These are phyloP conservation scores for Gloeopeniophorella convolvens DNA, from an alignment of 768 basidiomycete species.

Conservation along the genomic window DNA sequence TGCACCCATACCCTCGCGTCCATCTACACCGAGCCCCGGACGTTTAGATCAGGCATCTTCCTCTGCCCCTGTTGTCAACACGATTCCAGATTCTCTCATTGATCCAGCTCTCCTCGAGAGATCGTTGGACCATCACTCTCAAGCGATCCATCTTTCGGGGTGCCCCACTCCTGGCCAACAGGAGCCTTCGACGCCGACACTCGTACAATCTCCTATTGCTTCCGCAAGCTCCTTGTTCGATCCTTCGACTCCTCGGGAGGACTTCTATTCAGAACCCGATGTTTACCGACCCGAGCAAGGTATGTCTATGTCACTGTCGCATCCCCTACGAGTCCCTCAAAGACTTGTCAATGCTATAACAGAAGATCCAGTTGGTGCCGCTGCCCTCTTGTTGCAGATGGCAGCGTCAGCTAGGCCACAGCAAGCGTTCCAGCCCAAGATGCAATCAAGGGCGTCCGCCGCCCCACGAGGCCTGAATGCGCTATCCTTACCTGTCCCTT, in stretches of 20 bases:
- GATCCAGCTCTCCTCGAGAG: constrained; percentile 19
- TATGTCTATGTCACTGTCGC: constrained; percentile 6
- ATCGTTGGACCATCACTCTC: not conserved
- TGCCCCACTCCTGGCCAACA: constrained; percentile 20
- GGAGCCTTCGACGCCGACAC: constrained; percentile 12
- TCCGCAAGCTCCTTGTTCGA: constrained; percentile 22
- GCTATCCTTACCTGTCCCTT: not conserved
- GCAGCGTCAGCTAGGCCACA: not conserved
- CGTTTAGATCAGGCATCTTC: not conserved
- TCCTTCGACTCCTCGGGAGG: constrained; percentile 30
- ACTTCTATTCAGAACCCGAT: constrained; percentile 33
- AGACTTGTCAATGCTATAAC: constrained; percentile 4
- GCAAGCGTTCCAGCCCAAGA: constrained; percentile 13
- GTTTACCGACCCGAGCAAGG: constrained; percentile 23
- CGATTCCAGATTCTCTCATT: constrained; percentile 14
- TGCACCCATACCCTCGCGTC: constrained; percentile 44
- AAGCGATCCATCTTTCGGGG: not conserved
- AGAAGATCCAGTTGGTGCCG: constrained; percentile 23
- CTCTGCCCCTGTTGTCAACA: not conserved
- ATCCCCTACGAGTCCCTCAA: constrained; percentile 5
- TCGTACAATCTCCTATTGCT: constrained; percentile 18
- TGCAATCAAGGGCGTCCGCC: not conserved
- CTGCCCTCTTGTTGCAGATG: constrained; percentile 14
- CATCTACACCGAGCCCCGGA: constrained; percentile 36
- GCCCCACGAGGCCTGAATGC: not conserved